Conservation (phyloP, 306 rosid species). For the Quercus engelmannii region DNA sequence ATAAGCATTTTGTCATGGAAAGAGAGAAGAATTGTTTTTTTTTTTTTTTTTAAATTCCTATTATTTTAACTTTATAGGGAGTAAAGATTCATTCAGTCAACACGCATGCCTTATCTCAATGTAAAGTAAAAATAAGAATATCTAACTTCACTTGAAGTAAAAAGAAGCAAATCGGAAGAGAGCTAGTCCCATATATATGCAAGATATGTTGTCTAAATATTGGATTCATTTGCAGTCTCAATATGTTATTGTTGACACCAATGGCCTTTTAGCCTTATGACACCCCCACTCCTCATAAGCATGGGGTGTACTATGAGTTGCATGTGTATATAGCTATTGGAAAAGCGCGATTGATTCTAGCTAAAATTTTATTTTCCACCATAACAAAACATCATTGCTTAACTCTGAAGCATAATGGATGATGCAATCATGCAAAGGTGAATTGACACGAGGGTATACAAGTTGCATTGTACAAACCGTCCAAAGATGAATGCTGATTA, state of each 20-base stretch:
- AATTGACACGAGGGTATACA: not conserved
- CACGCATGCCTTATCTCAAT: not conserved
- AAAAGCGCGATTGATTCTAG: not conserved
- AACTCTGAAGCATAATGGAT: not conserved
- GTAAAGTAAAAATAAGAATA: not conserved
- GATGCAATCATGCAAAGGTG: not conserved
- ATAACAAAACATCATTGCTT: not conserved
- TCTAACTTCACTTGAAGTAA: not conserved
- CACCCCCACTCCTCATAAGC: not conserved
- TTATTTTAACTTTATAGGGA: not conserved
- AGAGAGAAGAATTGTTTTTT: not conserved
- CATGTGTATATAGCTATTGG: not conserved
- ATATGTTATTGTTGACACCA: not conserved
- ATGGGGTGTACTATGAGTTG: not conserved
- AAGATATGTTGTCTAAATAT: too few species aligned
- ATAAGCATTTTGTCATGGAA: not conserved
- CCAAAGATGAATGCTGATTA: conserved; percentile 1
- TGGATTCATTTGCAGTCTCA: not conserved
- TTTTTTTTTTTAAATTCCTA: not conserved
- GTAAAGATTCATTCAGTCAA: not conserved
- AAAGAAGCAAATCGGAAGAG: not conserved
- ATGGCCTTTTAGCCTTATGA: not conserved
- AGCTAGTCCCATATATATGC: not conserved
- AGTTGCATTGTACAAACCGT: not conserved
- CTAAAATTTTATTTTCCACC: not conserved